These are phyloP conservation scores for Pseudozyma flocculosa DNA, from an alignment of 1,284 basidiomycete genomes.

Conservation along the genomic window DNA sequence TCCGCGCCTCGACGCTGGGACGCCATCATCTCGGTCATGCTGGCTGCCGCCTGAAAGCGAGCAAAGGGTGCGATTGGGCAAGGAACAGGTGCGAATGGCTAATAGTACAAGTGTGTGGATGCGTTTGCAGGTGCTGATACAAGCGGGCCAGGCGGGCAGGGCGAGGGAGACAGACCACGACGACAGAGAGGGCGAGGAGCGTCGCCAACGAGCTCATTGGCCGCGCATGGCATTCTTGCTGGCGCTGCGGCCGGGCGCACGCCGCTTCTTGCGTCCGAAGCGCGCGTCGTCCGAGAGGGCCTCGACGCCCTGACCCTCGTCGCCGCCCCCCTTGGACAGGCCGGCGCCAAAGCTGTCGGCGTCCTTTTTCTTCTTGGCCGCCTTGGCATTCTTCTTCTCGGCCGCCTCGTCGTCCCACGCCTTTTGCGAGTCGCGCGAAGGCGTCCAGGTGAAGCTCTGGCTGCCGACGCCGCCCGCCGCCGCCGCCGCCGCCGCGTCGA, in stretches of 20 bases:
- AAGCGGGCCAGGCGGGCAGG: too few relatives aligned
- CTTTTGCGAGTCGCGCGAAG: conserved; percentile 10
- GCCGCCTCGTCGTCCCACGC: conserved; percentile 7
- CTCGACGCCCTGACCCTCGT: conserved; percentile 66
- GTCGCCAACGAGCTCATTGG: too few relatives aligned
- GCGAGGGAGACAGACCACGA: too few relatives aligned
- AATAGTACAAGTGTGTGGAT: too few relatives aligned
- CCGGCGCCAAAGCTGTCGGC: conserved; percentile 44
- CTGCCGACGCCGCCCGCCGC: conserved; percentile 9
- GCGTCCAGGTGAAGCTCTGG: conserved; percentile 41
- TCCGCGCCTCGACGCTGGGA: too few relatives aligned
- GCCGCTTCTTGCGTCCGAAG: conserved; percentile 46
- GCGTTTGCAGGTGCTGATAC: too few relatives aligned
- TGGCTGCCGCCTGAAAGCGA: too few relatives aligned
- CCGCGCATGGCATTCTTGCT: conserved; percentile 49
- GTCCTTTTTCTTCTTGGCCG: conserved; percentile 3
- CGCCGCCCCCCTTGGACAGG: conserved; percentile 51
- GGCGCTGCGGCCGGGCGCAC: conserved; percentile 49
- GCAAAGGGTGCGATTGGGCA: too few relatives aligned
- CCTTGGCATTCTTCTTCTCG: conserved; percentile 1
- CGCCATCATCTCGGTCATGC: too few relatives aligned
- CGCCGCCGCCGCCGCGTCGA: too few relatives aligned
- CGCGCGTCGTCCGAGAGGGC: conserved; percentile 75
- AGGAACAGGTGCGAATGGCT: too few relatives aligned
- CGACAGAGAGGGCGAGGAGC: too few relatives aligned